A percentile compares a stretch with the other conserved stretches of the same genome.
These are phyloP conservation scores for Alternaria tenuissima DNA, from an alignment of 2,329 filamentous ascomycete genomes.

Conservation along the genomic window DNA sequence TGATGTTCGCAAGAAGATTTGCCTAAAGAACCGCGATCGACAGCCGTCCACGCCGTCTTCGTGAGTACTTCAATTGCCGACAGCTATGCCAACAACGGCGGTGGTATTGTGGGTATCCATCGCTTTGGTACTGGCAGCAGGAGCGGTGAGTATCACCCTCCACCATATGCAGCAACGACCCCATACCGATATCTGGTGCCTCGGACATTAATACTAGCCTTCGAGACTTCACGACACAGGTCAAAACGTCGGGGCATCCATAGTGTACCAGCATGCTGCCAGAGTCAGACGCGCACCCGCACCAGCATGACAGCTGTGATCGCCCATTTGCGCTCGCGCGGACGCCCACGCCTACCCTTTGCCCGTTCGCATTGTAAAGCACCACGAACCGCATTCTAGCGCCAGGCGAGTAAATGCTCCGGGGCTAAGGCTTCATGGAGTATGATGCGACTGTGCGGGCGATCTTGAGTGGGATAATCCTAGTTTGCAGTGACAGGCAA, in stretches of 20 bases:
- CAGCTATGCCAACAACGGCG: conserved; percentile 8
- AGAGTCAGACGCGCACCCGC: conserved; percentile 14
- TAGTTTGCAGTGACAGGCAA: background rate
- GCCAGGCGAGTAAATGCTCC: conserved; percentile 14
- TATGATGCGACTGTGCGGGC: conserved; percentile 11
- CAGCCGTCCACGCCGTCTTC: conserved; percentile 10
- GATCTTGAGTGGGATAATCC: conserved; percentile 13
- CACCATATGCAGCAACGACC: conserved; percentile 2
- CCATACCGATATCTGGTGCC: background rate
- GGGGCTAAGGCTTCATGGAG: conserved; percentile 12
- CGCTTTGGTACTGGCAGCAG: conserved; percentile 14
- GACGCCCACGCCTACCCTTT: conserved; percentile 16
- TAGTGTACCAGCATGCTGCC: conserved; percentile 12
- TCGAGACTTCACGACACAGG: conserved; percentile 23
- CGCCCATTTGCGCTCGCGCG: conserved; percentile 19
- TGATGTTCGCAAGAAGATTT: conserved; percentile 1
- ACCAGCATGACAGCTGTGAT: conserved; percentile 32
- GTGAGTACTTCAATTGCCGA: conserved; percentile 12
- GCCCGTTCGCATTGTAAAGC: conserved; percentile 17
- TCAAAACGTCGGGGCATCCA: conserved; percentile 27
- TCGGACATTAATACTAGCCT: conserved; percentile 10
- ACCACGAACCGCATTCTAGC: conserved; percentile 19
- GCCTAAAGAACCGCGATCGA: conserved; percentile 10
- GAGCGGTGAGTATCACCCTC: conserved; percentile 18
- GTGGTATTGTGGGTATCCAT: conserved; percentile 23